Evolutionary conservation across 2,329 filamentous ascomycete species (phyloP), one percentile per base, ranked within the genome.

Genomic region (Colletotrichum aenigma): DNA sequence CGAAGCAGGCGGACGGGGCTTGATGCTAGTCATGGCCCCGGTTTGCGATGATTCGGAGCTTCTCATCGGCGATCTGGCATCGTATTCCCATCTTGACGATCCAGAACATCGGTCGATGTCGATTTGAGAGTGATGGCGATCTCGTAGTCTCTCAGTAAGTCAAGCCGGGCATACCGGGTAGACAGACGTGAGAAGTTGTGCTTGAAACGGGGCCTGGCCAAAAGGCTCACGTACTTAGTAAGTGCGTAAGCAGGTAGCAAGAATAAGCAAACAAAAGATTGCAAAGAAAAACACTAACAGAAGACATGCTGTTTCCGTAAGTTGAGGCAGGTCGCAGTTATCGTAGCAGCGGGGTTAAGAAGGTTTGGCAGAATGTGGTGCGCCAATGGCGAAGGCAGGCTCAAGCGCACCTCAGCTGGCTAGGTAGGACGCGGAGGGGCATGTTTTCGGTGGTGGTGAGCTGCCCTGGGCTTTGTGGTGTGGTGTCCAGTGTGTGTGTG

Each of bases 31-130:
- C 64, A 60, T 32, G 64, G 58, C 48, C 34, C 70, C 38, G 24
- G 66, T 21, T 21, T 21, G 34, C 30, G n/a, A 73, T 32, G 56
- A 73, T 56, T 65, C 70, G 70, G 64, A 38, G 34, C 32, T 26
- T 56, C 15, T 60, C 62, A 73, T 75, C 73, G 64, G 12, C 64
- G 70, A 75, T 75, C 69, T 72, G 15, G 30, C 28, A 60, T 68
- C 56, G 58, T 28, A 28, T 34, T 74, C 13, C 58, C 34, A 58
- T 30, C 26, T 30, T 18, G 21, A 24, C 32, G 43, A 32, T 28
- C 28, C 32, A 43, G 43, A 28, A 18, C 24, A 64, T 65, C 38
- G 26, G 56, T 65, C 5, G 43, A 48, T 60, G 30, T 28, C 21
- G 38, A 66, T 64, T 12, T 32, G 16, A 34, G 30, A 56, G 26